Evolutionary conservation across 1,284 basidiomycete genomes (phyloP).

Genomic region (Pseudozyma sp.): DNA sequence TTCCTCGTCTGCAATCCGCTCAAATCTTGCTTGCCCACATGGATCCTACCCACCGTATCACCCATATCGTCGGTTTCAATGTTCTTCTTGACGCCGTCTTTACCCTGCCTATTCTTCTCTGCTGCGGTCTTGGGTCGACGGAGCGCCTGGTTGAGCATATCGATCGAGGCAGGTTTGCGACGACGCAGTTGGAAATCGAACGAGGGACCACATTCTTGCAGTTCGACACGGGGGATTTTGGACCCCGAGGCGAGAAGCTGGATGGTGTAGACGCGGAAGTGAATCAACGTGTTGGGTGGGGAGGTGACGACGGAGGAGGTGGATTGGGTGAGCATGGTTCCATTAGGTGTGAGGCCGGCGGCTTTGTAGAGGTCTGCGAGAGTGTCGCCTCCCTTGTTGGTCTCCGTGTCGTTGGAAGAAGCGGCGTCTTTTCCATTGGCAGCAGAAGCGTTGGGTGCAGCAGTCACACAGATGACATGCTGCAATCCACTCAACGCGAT

Average conservation of each 20-base stretch:
- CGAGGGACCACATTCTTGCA: slow-evolving; percentile 89
- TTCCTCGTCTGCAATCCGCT: slow-evolving; percentile 85
- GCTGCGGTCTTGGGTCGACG: slow-evolving; percentile 87
- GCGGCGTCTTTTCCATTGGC: background rate
- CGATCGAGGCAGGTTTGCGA: slow-evolving; percentile 79
- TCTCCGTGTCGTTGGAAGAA: slow-evolving; percentile 1
- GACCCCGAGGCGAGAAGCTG: slow-evolving; percentile 76
- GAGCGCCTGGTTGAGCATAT: slow-evolving; percentile 83
- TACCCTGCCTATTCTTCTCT: slow-evolving; percentile 75
- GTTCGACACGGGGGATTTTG: slow-evolving; percentile 73
- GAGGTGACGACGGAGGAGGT: slow-evolving; percentile 69
- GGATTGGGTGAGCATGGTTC: slow-evolving; percentile 70
- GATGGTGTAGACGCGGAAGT: slow-evolving; percentile 88
- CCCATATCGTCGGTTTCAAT: slow-evolving; percentile 98
- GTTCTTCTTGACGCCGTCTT: slow-evolving; percentile 81
- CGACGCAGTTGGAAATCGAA: slow-evolving; percentile 86
- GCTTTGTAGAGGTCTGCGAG: slow-evolving; percentile 59
- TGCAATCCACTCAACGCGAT: slow-evolving; percentile 86
- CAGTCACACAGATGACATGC: slow-evolving; percentile 78
- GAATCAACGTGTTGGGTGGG: slow-evolving; percentile 77
- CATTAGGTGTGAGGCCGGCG: slow-evolving; percentile 52
- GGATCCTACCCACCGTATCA: slow-evolving; percentile 88
- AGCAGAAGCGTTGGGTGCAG: slow-evolving; percentile 36
- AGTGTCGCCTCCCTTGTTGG: slow-evolving; percentile 9
- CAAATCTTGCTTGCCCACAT: slow-evolving; percentile 90